These are phyloP conservation scores for Irpex sp. DNA, from an alignment of 1,284 basidiomycete genomes.

Conservation along the genomic window DNA sequence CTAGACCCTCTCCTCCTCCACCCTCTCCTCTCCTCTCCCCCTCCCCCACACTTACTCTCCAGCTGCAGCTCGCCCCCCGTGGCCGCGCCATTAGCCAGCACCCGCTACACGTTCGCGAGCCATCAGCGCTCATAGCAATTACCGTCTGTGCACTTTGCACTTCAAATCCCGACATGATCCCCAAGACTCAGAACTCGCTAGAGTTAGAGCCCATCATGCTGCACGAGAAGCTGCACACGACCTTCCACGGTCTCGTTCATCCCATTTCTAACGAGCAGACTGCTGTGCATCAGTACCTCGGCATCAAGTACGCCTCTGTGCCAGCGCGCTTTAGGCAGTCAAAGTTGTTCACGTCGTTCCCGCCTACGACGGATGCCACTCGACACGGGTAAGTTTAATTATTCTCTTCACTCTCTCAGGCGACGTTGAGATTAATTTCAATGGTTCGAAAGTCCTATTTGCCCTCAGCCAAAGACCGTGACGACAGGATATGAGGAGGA, in stretches of 20 bases:
- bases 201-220: slow-evolving; percentile 33
- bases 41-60: background rate
- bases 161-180: slow-evolving; percentile 21
- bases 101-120: slow-evolving; percentile 8
- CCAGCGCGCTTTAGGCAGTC: slow-evolving; percentile 73
- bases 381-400: slow-evolving; percentile 49
- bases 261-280: slow-evolving; percentile 48
- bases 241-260: slow-evolving; percentile 63
- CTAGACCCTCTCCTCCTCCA: background rate
- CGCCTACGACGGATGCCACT: slow-evolving; percentile 54
- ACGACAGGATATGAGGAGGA: slow-evolving; percentile 51
- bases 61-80: slow-evolving; percentile 12
- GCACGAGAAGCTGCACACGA: slow-evolving; percentile 54
- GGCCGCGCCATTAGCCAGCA: slow-evolving; percentile 13
- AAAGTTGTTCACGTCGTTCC: slow-evolving; percentile 52
- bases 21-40: slow-evolving; percentile 10
- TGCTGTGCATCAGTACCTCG: slow-evolving; percentile 66
- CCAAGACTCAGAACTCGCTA: slow-evolving; percentile 19
- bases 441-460: slow-evolving; percentile 52
- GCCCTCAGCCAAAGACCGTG: slow-evolving; percentile 52
- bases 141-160: background rate
- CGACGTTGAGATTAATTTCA: slow-evolving; percentile 1
- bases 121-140: slow-evolving; percentile 8
- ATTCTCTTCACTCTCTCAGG: slow-evolving; percentile 11
- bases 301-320: slow-evolving; percentile 72